Conservation (phyloP, 495 filamentous ascomycete genomes). For the Tuber umbilicatum region DNA sequence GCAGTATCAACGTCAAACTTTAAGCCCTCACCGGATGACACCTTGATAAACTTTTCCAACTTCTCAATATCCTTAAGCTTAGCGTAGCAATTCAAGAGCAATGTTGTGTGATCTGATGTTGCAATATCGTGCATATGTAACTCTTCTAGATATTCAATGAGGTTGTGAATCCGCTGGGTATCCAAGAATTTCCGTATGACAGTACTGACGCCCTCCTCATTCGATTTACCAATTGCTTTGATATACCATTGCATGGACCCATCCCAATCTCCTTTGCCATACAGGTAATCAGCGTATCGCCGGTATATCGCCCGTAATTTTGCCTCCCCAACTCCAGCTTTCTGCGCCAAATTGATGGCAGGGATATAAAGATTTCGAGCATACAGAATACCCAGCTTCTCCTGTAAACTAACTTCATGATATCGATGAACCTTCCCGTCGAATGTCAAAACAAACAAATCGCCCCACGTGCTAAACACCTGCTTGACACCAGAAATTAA, state of each 20-base stretch:
- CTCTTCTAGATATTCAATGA: slow-evolving; percentile 96
- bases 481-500: slow-evolving; percentile 69
- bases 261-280: slow-evolving; percentile 90
- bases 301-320: slow-evolving; percentile 89
- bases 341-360: slow-evolving; percentile 89
- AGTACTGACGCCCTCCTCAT: slow-evolving; percentile 41
- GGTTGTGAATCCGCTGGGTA: slow-evolving; percentile 90
- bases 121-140: slow-evolving; percentile 89
- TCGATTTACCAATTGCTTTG: slow-evolving; percentile 67
- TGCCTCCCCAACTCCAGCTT: slow-evolving; percentile 65
- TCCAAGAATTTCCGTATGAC: slow-evolving; percentile 55
- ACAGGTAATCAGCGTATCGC: slow-evolving; percentile 91
- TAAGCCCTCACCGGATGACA: slow-evolving; percentile 70
- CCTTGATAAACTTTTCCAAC: slow-evolving; percentile 88
- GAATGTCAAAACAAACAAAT: slow-evolving; percentile 75
- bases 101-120: slow-evolving; percentile 91
- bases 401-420: slow-evolving; percentile 81
- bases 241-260: slow-evolving; percentile 98
- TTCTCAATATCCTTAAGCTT: slow-evolving; percentile 95
- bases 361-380: slow-evolving; percentile 86
- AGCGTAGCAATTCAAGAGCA: slow-evolving; percentile 93
- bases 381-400: slow-evolving; percentile 88
- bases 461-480: slow-evolving; percentile 83
- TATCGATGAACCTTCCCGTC: slow-evolving; percentile 88
- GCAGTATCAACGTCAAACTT: slow-evolving; percentile 97